These are phyloP conservation scores for Byssochlamys sp. DNA, from an alignment of 2,329 filamentous ascomycete species.

Conservation along the genomic window DNA sequence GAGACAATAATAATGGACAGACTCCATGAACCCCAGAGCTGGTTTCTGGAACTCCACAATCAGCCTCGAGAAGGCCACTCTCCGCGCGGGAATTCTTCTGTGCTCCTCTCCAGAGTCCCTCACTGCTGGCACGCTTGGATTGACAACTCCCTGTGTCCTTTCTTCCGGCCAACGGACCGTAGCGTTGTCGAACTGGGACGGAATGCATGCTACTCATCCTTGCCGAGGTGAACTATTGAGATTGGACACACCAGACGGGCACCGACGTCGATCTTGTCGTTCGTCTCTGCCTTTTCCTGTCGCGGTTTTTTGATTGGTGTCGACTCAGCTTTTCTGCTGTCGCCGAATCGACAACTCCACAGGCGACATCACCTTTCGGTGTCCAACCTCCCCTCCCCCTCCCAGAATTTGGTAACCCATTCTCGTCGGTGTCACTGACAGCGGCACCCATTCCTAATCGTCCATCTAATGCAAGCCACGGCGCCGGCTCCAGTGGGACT, in stretches of 20 bases:
- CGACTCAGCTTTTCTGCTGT: conserved; percentile 1
- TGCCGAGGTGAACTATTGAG: conserved; percentile 28
- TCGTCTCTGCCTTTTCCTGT: conserved; percentile 23
- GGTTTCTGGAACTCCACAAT: not conserved
- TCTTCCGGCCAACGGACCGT: conserved; percentile 3
- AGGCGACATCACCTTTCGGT: conserved; percentile 1
- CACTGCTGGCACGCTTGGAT: not conserved
- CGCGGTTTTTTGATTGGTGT: conserved; percentile 20
- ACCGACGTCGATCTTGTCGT: conserved; percentile 27
- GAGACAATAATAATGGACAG: not conserved
- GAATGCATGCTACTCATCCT: conserved; percentile 17
- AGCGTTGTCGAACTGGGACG: conserved; percentile 17
- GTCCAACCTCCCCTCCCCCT: conserved; percentile 6
- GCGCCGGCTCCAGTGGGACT: conserved; percentile 9
- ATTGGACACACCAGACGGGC: conserved; percentile 20
- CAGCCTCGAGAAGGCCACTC: not conserved
- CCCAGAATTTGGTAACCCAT: conserved; percentile 9
- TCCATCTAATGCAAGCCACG: conserved; percentile 25
- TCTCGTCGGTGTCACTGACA: conserved; percentile 19
- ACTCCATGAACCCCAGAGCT: not conserved
- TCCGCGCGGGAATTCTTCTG: not conserved
- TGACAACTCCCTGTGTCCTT: not conserved
- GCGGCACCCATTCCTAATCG: conserved; percentile 15
- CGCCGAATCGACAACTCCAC: conserved; percentile 6
- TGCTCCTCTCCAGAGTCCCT: not conserved